Base-by-base conservation (phyloP, 2,329 filamentous ascomycete species). In the Pestalotiopsis sp. region DNA sequence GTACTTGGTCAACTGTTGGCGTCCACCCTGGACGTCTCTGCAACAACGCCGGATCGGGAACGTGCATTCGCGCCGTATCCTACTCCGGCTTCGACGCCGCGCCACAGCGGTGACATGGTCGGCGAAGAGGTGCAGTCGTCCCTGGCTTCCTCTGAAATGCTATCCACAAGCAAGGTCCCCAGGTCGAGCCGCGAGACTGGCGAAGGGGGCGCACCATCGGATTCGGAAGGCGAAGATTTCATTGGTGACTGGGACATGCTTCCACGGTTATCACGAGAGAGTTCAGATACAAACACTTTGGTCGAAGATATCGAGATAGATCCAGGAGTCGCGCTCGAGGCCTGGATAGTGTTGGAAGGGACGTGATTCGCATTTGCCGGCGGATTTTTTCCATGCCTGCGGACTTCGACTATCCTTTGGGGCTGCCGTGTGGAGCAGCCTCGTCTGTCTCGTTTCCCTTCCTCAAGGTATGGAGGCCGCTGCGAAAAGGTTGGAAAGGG, bases 321-420 rank as follows among this genome's bases (percentile, higher is more conserved):
- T 13, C 20, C 58, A 38, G 45, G 17, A 4, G 38, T 58, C 2
- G 39, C 58, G 9, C 20, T 41, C 27, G 66, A 67, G 41, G 39
- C 66, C 38, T 67, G 66, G 66, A 56, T 67, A 23, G 59, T 67
- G 39, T 27, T 67, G 58, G 58, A 58, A 62, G 66, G 62, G 66
- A 63, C 58, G 49, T 67, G 66, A 62, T 56, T 23, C 58, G 49
- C 14, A 58, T 67, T 25, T n/a, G 39, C 36, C 17, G 6, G 61
- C 52, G 66, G 41, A 13, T 20, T 63, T 27, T 57, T 57, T 31
- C 36, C 60, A 41, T 41, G 65, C 65, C 41, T 45, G 27, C 17
- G 65, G 65, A 67, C 60, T 56, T 67, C 65, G 66, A 67, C 66
- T n/a, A n/a, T 52, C 17, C 45, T n/a, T 52, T 11, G 45, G 9